A percentile compares a stretch with the other conserved stretches of the same genome.
Conservation (phyloP, 352 stramenopile genomes). For the Pythium brachiatum region DNA sequence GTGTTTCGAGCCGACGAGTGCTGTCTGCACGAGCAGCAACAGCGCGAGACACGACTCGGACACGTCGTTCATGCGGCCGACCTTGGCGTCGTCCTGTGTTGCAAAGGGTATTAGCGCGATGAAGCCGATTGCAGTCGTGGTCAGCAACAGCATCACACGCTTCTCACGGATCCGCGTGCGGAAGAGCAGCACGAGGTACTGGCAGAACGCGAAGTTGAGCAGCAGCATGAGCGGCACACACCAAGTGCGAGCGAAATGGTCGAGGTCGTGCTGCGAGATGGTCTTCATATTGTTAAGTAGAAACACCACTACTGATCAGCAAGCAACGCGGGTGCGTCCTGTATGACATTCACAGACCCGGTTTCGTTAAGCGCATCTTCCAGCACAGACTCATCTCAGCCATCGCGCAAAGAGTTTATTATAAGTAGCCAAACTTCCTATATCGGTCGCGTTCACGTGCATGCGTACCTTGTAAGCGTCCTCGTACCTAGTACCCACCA, state of each 20-base stretch:
- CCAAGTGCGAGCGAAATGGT: slow-evolving; percentile 2
- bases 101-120: slow-evolving; percentile 17
- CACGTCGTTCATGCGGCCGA: slow-evolving; percentile 17
- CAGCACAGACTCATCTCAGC: not conserved
- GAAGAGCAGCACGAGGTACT: slow-evolving; percentile 13
- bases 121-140: slow-evolving; percentile 14
- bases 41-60: slow-evolving; percentile 18
- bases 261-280: not conserved
- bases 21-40: slow-evolving; percentile 13
- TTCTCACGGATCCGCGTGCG: slow-evolving; percentile 7
- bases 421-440: slow-evolving; percentile 2
- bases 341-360: no score
- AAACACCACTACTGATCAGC: no score
- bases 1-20: slow-evolving; percentile 8
- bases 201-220: slow-evolving; percentile 12
- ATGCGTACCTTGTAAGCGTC: not conserved
- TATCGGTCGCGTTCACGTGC: not conserved
- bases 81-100: slow-evolving; percentile 23
- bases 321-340: no score
- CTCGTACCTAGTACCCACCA: slow-evolving; percentile 14
- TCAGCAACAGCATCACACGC: slow-evolving; percentile 18
- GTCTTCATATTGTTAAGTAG: no score
- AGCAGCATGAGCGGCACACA: slow-evolving; percentile 8
- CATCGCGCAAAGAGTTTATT: not conserved
- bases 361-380: no score